Evolutionary conservation across 2,329 filamentous ascomycete species (phyloP).

Genomic region (Raffaelea deltoideospora): DNA sequence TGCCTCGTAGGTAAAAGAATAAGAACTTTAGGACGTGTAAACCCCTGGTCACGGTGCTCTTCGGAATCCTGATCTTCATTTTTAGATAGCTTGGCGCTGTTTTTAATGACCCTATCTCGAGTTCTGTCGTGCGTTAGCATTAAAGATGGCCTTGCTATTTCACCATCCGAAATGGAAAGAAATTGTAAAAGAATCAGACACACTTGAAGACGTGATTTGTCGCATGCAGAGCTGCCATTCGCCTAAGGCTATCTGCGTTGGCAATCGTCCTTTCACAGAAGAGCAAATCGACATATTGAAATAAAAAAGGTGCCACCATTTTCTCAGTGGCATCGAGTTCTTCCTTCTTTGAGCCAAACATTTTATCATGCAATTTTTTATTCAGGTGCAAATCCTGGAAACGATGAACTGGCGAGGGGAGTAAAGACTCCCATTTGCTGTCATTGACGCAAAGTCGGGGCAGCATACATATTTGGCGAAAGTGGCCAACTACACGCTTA

Average conservation of each 20-base stretch:
- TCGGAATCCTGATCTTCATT: too few relatives aligned
- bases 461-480: too few relatives aligned
- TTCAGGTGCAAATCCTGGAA: slow-evolving; percentile 49
- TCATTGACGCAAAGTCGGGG: too few relatives aligned
- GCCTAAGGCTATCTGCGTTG: slow-evolving; percentile 55
- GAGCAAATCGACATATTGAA: slow-evolving; percentile 69
- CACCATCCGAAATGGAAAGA: not conserved
- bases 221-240: slow-evolving; percentile 64
- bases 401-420: too few relatives aligned
- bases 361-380: slow-evolving; percentile 42
- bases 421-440: too few relatives aligned
- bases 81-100: slow-evolving; percentile 65
- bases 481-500: slow-evolving; percentile 27
- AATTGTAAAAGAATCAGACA: slow-evolving; percentile 15
- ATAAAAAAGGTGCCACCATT: slow-evolving; percentile 54
- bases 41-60: slow-evolving; percentile 87
- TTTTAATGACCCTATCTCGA: slow-evolving; percentile 80
- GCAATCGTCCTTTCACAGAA: slow-evolving; percentile 55
- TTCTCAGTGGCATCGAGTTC: slow-evolving; percentile 48
- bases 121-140: slow-evolving; percentile 34
- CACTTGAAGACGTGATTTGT: slow-evolving; percentile 86
- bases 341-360: slow-evolving; percentile 35
- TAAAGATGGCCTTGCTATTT: too few relatives aligned
- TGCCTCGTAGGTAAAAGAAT: slow-evolving; percentile 82
- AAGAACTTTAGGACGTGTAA: slow-evolving; percentile 84